Evolutionary conservation across 805 yeast species (phyloP).

Genomic region (Ogataea philodendri): DNA sequence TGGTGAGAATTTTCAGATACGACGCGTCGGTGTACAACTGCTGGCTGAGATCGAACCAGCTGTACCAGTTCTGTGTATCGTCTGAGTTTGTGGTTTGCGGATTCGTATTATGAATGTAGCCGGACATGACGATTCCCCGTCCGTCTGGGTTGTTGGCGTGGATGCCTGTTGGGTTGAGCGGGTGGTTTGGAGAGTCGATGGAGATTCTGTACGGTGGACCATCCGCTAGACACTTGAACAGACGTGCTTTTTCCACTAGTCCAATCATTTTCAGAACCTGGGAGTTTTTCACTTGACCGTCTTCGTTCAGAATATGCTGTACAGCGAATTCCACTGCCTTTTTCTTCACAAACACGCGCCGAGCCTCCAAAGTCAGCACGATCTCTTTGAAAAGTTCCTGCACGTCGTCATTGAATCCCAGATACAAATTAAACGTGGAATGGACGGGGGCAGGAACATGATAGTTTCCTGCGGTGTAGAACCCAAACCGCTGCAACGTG

Average conservation of each 20-base stretch:
- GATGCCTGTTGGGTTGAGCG: constrained; percentile 26
- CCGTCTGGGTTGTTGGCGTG: constrained; percentile 28
- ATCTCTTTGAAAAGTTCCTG: constrained; percentile 34
- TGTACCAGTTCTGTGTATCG: constrained; percentile 33
- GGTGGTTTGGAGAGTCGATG: constrained; percentile 30
- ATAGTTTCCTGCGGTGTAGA: constrained; percentile 29
- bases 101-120: constrained; percentile 27
- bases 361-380: constrained; percentile 31
- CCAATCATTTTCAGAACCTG: constrained; percentile 25
- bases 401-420: constrained; percentile 37
- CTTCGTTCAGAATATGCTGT: constrained; percentile 19
- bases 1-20: constrained; percentile 37
- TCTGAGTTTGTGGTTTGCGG: constrained; percentile 22
- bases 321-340: constrained; percentile 12
- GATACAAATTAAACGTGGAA: constrained; percentile 30
- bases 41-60: constrained; percentile 38
- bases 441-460: constrained; percentile 8
- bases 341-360: constrained; percentile 5
- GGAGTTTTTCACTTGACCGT: constrained; percentile 21
- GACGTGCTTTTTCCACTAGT: constrained; percentile 29
- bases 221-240: constrained; percentile 29
- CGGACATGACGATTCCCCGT: constrained; percentile 23
- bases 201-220: constrained; percentile 34
- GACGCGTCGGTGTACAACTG: constrained; percentile 40
- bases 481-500: constrained; percentile 30